Conservation (phyloP, 805 yeast species). For the Dipodascopsis tothii region DNA sequence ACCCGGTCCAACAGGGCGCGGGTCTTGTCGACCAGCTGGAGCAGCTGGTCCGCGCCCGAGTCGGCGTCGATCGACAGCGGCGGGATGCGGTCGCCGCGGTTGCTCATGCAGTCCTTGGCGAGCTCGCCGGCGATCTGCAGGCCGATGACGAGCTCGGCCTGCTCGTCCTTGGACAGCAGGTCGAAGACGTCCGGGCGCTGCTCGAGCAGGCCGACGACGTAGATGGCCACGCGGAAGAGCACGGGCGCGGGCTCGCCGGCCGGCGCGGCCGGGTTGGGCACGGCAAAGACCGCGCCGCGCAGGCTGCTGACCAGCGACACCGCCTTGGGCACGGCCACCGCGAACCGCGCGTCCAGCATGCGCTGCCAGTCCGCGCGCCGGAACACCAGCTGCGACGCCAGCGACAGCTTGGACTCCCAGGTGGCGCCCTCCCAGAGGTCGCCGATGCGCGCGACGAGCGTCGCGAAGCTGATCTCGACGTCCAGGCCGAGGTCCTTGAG, state of each 20-base stretch:
- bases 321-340: constrained; percentile 2
- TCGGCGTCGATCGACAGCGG: constrained; percentile 4
- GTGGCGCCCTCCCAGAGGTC: constrained; percentile 13
- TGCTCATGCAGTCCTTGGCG: constrained; percentile 16
- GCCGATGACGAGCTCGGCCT: constrained; percentile 1
- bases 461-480: constrained; percentile 8
- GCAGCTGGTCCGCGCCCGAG: background rate
- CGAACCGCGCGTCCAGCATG: constrained; percentile 4
- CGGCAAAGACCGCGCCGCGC: constrained; percentile 16
- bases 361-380: constrained; percentile 1
- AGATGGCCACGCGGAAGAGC: constrained; percentile 11
- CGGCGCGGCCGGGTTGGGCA: background rate
- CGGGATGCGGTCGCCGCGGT: constrained; percentile 1
- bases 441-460: constrained; percentile 12
- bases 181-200: constrained; percentile 4
- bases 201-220: constrained; percentile 6
- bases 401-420: constrained; percentile 3
- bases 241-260: background rate
- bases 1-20: background rate
- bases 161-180: constrained; percentile 4
- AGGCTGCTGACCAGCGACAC: constrained; percentile 11
- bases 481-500: constrained; percentile 14
- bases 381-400: constrained; percentile 10
- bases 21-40: background rate
- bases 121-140: constrained; percentile 14